Evolutionary conservation across 2,329 filamentous ascomycete genomes (phyloP), one percentile per base, ranked within the genome.

Genomic region (Trichoderma koningiopsis): DNA sequence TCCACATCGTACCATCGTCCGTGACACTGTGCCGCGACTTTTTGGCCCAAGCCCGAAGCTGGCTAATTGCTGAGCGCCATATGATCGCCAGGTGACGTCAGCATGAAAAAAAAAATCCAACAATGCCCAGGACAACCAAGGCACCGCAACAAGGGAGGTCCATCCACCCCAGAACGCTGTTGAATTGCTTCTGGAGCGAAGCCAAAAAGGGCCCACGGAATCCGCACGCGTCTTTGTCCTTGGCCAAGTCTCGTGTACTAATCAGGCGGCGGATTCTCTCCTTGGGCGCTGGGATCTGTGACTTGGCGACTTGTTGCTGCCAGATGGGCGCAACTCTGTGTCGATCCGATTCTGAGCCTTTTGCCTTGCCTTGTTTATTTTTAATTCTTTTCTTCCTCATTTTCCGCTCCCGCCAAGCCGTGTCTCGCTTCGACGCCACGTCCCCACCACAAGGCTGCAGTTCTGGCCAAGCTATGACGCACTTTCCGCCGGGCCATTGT

Each of bases 61-160:
- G 52, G 64, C 55, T 59, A 35, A 59, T 67, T 67, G 63, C 55
- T 47, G 64, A 52, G 64, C 64, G 64, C 64, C 64, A 70, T 68
- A 68, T 70, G 68, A 70, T 68, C 56, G 56, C 47, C 64, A 56
- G 24, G 64, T 70, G 68, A 70, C 68, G 68, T 70, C 68, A 70
- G 68, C 68, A 67, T 49, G 59, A 57, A 57, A 63, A 58, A 29
- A 65, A 65, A 35, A 37, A 59, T 24, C n/a, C 16, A 58, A 59
- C 40, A 37, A 33, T 27, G 27, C n/a, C 55, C 61, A 24, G 40
- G 40, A 31, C 27, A 33, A 56, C 62, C 31, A 52, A n/a, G 14
- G 19, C 52, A 43, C 40, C 37, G 7, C 40, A n/a, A 19, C 19
- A 43, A 8, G 40, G 19, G 40, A 43, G 40, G 40, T n/a, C 40